Percentiles rank a stretch among this genome's conserved stretches.
Conservation (phyloP, 129 eudicot species). For the Centrapalus pauciflorus region DNA sequence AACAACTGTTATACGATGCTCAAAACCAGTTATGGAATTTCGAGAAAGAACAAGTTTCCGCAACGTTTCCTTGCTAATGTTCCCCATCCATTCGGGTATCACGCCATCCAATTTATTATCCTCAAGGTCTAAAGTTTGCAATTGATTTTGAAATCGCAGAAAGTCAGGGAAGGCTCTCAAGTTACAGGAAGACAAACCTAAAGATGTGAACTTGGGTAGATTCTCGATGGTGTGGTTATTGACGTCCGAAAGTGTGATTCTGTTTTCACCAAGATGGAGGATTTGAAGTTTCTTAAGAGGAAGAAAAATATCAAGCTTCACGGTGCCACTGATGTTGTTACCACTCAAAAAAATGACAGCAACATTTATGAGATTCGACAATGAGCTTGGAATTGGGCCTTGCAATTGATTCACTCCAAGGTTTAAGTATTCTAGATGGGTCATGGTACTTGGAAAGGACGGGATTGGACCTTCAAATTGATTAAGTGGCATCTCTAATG, state of each 20-base stretch:
- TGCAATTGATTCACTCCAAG: not conserved
- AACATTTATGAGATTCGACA: conserved; percentile 18
- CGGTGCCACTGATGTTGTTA: conserved; percentile 18
- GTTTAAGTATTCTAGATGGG: not conserved
- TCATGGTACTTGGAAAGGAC: conserved; percentile 2
- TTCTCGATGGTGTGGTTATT: not conserved
- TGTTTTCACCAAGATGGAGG: conserved; percentile 4
- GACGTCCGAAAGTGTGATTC: conserved; percentile 2
- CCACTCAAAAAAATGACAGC: not conserved
- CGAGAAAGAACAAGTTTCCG: not conserved
- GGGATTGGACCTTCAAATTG: conserved; percentile 11
- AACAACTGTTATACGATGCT: conserved; percentile 6
- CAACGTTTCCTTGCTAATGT: not conserved
- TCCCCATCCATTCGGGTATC: conserved; percentile 24
- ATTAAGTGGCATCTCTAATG: not conserved
- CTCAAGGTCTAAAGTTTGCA: not conserved
- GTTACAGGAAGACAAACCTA: conserved; percentile 15
- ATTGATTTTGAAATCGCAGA: conserved; percentile 9
- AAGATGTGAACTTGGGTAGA: not conserved
- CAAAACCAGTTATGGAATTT: not conserved
- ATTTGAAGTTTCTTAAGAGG: too few relatives aligned
- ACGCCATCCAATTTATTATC: conserved; percentile 4
- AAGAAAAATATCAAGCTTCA: conserved; percentile 3
- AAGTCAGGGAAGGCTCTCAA: conserved; percentile 16
- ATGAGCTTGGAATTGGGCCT: conserved; percentile 29